These are phyloP conservation scores for Citrus australasica DNA, from an alignment of 345 rosid genomes.

Conservation along the genomic window DNA sequence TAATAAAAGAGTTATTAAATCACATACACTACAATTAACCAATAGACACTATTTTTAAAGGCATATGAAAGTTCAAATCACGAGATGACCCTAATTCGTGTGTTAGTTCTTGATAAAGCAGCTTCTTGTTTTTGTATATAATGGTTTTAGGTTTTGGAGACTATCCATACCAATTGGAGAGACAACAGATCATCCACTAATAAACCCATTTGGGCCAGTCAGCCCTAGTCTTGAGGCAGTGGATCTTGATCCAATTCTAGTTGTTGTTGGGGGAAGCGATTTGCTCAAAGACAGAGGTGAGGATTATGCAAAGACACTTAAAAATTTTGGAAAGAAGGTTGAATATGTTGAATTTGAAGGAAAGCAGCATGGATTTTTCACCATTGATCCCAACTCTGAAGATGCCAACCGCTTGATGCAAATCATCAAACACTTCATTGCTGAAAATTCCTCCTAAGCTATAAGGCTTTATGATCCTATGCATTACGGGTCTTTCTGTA, in stretches of 20 bases:
- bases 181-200: constrained; percentile 47
- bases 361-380: constrained; percentile 60
- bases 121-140: neutral
- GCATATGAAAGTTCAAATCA: too few species aligned
- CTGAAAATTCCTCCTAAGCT: constrained; percentile 20
- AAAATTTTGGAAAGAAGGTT: constrained; percentile 39
- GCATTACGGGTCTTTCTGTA: too few species aligned
- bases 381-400: constrained; percentile 43
- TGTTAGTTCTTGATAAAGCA: neutral
- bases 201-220: constrained; percentile 56
- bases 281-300: constrained; percentile 44
- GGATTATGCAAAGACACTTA: constrained; percentile 42
- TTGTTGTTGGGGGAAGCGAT: constrained; percentile 49
- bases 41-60: too few species aligned
- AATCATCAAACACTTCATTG: constrained; percentile 34
- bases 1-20: too few species aligned
- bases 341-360: constrained; percentile 50
- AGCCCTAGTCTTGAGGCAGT: constrained; percentile 32
- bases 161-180: constrained; percentile 49
- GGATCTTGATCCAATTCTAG: constrained; percentile 45
- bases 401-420: constrained; percentile 39
- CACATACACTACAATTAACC: too few species aligned
- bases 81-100: neutral
- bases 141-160: constrained; percentile 50
- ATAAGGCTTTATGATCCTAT: neutral